A percentile compares a stretch with the other conserved stretches of the same genome.
These are phyloP conservation scores for Herpetomonas samuelpessoai DNA, from an alignment of 208 protist species.

Conservation along the genomic window DNA sequence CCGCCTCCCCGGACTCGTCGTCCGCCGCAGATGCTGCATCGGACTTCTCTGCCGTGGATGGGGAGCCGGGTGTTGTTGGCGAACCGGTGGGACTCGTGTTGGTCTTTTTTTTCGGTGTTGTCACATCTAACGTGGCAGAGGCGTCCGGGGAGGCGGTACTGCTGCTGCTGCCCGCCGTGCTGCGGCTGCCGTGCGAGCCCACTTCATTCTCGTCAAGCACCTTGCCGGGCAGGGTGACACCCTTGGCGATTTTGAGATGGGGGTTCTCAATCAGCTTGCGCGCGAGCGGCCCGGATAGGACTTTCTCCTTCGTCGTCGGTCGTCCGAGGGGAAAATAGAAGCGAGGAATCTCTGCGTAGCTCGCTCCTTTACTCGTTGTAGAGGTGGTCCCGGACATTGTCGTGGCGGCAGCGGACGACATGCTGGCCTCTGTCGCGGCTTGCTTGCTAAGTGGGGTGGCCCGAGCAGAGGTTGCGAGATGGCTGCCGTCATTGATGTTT, in stretches of 20 bases:
- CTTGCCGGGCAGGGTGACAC: constrained; percentile 28
- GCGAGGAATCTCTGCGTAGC: constrained; percentile 74
- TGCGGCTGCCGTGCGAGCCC: constrained; percentile 14
- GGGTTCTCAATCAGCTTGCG: constrained; percentile 60
- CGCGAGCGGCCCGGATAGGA: constrained; percentile 43
- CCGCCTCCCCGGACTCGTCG: background rate
- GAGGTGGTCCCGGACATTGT: background rate
- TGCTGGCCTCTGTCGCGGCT: too few relatives aligned
- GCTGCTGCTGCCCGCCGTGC: background rate
- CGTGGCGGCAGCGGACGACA: too few relatives aligned
- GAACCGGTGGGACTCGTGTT: background rate
- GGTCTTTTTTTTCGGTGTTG: background rate
- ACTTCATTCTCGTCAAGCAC: constrained; percentile 32
- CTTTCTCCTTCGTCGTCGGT: constrained; percentile 29
- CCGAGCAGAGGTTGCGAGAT: too few relatives aligned
- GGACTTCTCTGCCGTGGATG: constrained; percentile 2
- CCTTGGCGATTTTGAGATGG: constrained; percentile 61
- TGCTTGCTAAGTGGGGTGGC: too few relatives aligned
- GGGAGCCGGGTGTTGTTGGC: background rate
- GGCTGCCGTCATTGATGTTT: too few relatives aligned
- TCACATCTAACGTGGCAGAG: too few relatives aligned
- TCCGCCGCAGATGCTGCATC: background rate
- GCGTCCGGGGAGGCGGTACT: background rate
- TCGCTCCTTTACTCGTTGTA: constrained; percentile 15
- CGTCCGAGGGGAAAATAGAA: constrained; percentile 83